phyloP scores from a whole-genome alignment of 495 filamentous ascomycete species.

The Neurospora sp. region DNA sequence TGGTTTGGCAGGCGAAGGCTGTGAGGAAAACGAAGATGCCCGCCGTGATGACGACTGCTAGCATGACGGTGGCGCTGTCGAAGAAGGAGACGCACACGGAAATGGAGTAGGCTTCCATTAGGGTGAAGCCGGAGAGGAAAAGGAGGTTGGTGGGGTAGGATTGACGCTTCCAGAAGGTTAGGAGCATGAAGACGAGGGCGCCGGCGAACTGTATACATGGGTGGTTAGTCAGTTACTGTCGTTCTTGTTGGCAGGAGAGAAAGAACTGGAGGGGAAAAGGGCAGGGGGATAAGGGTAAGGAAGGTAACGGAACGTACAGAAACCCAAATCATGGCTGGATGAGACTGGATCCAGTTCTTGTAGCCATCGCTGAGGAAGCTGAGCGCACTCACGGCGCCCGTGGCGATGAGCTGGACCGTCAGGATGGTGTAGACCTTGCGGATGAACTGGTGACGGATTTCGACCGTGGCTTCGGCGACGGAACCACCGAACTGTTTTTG shows the following conservation, averaged over 20 bases:
- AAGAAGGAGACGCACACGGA: conserved; percentile 87
- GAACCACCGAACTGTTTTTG: conserved; percentile 65
- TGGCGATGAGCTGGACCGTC: conserved; percentile 81
- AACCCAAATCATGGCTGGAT: conserved; percentile 75
- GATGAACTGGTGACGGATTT: conserved; percentile 95
- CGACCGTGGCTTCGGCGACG: conserved; percentile 84
- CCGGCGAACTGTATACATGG: conserved; percentile 47
- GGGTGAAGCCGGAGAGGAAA: conserved; percentile 86
- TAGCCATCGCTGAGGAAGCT: conserved; percentile 76
- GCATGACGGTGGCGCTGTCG: conserved; percentile 66
- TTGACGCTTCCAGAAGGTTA: conserved; percentile 97
- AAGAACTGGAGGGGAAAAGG: conserved; percentile 8
- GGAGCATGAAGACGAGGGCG: conserved; percentile 67
- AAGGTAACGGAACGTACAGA: conserved; percentile 37
- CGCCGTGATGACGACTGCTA: conserved; percentile 82
- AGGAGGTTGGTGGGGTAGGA: conserved; percentile 91
- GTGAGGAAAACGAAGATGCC: conserved; percentile 92
- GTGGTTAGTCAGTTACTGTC: background rate
- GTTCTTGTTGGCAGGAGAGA: background rate
- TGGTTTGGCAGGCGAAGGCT: conserved; percentile 91
- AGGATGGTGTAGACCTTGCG: conserved; percentile 58
- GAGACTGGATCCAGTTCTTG: conserved; percentile 75
- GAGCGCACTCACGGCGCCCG: conserved; percentile 67
- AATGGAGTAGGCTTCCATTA: conserved; percentile 88
- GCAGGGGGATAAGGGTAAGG: background rate